Conservation (phyloP, 2,329 filamentous ascomycete species). For the Sporothrix mexicana region DNA sequence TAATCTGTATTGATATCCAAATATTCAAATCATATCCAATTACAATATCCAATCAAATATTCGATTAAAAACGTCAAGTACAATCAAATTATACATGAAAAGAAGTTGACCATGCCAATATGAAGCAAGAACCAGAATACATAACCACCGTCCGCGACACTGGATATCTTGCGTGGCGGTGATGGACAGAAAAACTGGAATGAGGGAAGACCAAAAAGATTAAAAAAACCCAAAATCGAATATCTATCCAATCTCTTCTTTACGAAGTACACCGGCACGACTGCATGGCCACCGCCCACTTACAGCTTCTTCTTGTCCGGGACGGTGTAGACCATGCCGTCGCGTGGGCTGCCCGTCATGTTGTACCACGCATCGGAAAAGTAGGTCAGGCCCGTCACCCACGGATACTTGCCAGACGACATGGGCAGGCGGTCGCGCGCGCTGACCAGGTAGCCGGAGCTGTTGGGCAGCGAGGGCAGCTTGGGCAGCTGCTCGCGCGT, state of each 20-base stretch:
- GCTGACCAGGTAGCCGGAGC: slow-evolving; percentile 41
- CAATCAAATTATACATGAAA: too few relatives aligned
- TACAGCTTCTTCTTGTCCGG: slow-evolving; percentile 32
- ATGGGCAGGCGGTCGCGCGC: slow-evolving; percentile 42
- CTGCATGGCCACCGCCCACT: too few relatives aligned
- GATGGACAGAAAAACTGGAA: not conserved
- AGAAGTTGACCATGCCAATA: not conserved
- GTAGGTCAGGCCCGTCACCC: slow-evolving; percentile 41
- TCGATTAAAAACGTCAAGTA: too few relatives aligned
- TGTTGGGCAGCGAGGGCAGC: slow-evolving; percentile 38
- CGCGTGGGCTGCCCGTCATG: slow-evolving; percentile 30
- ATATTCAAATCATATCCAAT: not conserved
- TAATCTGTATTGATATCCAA: not conserved
- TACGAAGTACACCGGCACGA: too few relatives aligned
- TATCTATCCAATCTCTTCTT: too few relatives aligned
- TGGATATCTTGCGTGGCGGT: not conserved
- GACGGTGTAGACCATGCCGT: slow-evolving; percentile 36
- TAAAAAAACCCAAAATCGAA: too few relatives aligned
- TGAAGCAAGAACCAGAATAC: not conserved
- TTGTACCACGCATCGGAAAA: slow-evolving; percentile 43
- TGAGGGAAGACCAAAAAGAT: not conserved
- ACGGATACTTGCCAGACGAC: slow-evolving; percentile 40
- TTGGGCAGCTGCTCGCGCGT: slow-evolving; percentile 36
- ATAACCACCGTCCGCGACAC: not conserved
- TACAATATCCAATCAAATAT: too few relatives aligned